Base-by-base conservation (phyloP, 176 grass and related monocot genomes). In the Avena atlantica region DNA sequence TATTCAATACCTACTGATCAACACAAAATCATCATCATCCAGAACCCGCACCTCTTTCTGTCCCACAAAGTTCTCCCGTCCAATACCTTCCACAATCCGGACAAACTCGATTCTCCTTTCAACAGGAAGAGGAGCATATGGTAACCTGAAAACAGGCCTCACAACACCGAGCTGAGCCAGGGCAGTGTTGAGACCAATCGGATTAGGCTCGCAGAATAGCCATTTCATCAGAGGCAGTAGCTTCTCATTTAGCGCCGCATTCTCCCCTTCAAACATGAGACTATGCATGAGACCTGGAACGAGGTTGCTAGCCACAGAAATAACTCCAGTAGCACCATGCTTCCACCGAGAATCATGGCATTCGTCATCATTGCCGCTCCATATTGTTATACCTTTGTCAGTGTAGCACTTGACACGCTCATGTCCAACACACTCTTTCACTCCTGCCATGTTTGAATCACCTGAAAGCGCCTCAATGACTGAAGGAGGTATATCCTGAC, bases 351-450 rank as follows among this genome's bases (percentile, higher is more conserved):
- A 89, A 91, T 96, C 96, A 55, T 95, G 93, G 11, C 93, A 94
- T 48, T 96, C 88, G 1, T 87, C 88, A 19, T 94, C 93, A 13
- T 91, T 92, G 37, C 96, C 96, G 2, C 90, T 98, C 96, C 96
- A 98, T 84, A 91, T 85, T 27, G 91, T 53, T 14, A 94, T 89
- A 27, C 87, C 92, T 84, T 92, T 89, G 75, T 95, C 92, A 2
- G 89, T 78, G 77, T 98, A 94, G 74, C 82, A 53, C 86, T 91
- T 94, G 29, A 92, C 70, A 64, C 93, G 90, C 17, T 91, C 85
- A 83, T 95, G 91, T 40, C 96, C 96, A 48, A 84, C 88, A 67
- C 96, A 98, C 52, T 94, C 93, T 70, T 98, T 98, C 27, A 98
- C 84, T 80, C 96, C 93, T 74, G 91, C 93, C 87, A 98, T 73